phyloP scores from a whole-genome alignment of 2,329 filamentous ascomycete species.

The Byssothecium circinans region DNA sequence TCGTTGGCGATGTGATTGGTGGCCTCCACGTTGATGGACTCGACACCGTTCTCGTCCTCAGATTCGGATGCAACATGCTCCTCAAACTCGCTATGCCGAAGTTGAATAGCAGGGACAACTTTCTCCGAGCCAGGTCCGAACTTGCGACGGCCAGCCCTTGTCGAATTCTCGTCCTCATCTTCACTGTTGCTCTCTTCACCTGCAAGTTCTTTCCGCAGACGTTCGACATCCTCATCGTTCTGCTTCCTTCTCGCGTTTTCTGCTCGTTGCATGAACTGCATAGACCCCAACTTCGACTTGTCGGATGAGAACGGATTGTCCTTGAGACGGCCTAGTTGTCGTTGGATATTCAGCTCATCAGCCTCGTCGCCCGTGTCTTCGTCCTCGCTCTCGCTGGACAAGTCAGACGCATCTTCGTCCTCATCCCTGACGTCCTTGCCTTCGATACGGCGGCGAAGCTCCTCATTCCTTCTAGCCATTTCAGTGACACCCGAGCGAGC shows the following conservation, averaged over 20 bases:
- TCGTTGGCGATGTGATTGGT: constrained; percentile 20
- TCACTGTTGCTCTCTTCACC: constrained; percentile 58
- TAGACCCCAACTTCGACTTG: constrained; percentile 68
- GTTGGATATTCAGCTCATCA: constrained; percentile 41
- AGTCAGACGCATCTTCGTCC: constrained; percentile 52
- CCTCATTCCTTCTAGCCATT: constrained; percentile 80
- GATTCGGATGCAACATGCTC: constrained; percentile 57
- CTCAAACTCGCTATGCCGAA: constrained; percentile 60
- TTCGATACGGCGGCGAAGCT: constrained; percentile 76
- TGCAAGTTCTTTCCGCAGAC: constrained; percentile 68
- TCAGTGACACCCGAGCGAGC: constrained; percentile 76
- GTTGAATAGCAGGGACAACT: constrained; percentile 32
- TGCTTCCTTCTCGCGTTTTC: constrained; percentile 75
- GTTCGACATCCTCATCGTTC: constrained; percentile 70
- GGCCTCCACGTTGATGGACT: constrained; percentile 16
- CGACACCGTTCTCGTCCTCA: constrained; percentile 30
- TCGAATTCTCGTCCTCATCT: constrained; percentile 56
- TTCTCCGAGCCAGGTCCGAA: constrained; percentile 60
- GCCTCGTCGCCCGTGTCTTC: constrained; percentile 64
- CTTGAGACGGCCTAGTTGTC: constrained; percentile 42
- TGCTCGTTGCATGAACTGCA: constrained; percentile 94
- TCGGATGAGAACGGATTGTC: constrained; percentile 59
- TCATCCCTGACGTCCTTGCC: constrained; percentile 61
- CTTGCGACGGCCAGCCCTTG: constrained; percentile 68
- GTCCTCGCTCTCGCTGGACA: constrained; percentile 51